Base-by-base conservation (phyloP, 1,284 basidiomycete genomes). In the Sanghuangporus sanghuang region DNA sequence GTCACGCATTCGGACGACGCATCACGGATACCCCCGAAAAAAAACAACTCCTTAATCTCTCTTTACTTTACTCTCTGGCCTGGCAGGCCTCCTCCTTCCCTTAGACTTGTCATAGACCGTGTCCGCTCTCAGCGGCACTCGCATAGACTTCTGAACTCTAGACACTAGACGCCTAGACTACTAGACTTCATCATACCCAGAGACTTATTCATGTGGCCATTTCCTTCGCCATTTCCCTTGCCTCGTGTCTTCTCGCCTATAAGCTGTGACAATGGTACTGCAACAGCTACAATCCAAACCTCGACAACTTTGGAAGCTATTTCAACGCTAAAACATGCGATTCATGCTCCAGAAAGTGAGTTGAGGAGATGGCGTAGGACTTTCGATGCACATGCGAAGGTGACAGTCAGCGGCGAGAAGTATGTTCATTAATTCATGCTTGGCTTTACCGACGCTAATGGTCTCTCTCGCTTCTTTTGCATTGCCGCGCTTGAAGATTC, bases 331-430 rank as follows among this genome's bases (percentile, higher is more conserved):
- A 84, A 86, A 68, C 85, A 81, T 62, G 87, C 81, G 6, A 82
- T 93, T 55, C 77, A 87, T 52, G 81, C 89, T 23, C 90, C 87
- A 40, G 91, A 95, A 74, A 87, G 76, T 69, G 94, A 97, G 75
- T 77, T 96, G 59, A 89, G 85, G 73, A 84, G 90, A 68, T 97
- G 95, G 95, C 84, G 84, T 72, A 82, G 91, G 70, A 88, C 85
- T 3, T 97, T 96, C 75, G 93, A 96, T 63, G 70, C 82, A 57
- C 90, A 92, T 73, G 91, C 94, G 40, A 89, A 87, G 72, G 81
- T 84, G 36, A 78, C 81, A 57, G 72, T 85, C 48, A 83, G 90
- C 60, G 90, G 89, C 59, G 87, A 92, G 76, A 93, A 89, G 94
- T 96, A 75, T 77, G 90, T 81, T 64, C 11, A 6, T 49, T 21